Evolutionary conservation across 2,329 filamentous ascomycete species (phyloP).

Genomic region (Colletotrichum sp.): DNA sequence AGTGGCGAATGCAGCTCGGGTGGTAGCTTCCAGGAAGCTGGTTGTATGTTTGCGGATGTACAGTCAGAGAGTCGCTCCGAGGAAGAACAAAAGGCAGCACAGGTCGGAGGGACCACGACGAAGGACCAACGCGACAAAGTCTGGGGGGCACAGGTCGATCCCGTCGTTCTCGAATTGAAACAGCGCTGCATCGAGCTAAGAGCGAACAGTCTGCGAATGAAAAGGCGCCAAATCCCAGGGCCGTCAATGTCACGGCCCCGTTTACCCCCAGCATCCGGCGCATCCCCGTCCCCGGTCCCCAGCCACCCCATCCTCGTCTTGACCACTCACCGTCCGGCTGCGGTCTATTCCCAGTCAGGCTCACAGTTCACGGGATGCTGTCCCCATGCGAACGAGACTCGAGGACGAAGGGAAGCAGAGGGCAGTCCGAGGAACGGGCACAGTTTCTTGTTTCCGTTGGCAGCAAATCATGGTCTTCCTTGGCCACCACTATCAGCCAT

Average conservation of each 20-base stretch:
- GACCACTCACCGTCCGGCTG: slow-evolving; percentile 13
- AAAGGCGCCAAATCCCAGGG: background rate
- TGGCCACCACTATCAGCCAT: background rate
- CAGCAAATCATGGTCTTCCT: background rate
- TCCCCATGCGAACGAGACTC: slow-evolving; percentile 4
- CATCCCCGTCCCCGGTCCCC: slow-evolving; percentile 2
- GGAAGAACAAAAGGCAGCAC: background rate
- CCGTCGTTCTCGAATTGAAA: slow-evolving; percentile 13
- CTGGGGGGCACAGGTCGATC: slow-evolving; percentile 4
- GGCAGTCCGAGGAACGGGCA: background rate
- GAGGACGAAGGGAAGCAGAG: background rate
- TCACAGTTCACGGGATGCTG: background rate
- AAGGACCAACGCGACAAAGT: background rate
- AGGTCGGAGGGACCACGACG: background rate
- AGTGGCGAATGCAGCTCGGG: background rate
- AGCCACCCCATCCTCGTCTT: slow-evolving; percentile 6
- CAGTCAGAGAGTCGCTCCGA: background rate
- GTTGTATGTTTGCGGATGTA: slow-evolving; percentile 6
- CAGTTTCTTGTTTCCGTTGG: background rate
- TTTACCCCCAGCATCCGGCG: background rate
- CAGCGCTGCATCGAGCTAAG: slow-evolving; percentile 6
- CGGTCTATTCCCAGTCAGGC: slow-evolving; percentile 1
- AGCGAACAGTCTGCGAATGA: slow-evolving; percentile 1
- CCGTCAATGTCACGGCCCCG: background rate
- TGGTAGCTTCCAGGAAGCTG: background rate